These are phyloP conservation scores for Bisporella sp. DNA, from an alignment of 2,329 filamentous ascomycete species.

Conservation along the genomic window DNA sequence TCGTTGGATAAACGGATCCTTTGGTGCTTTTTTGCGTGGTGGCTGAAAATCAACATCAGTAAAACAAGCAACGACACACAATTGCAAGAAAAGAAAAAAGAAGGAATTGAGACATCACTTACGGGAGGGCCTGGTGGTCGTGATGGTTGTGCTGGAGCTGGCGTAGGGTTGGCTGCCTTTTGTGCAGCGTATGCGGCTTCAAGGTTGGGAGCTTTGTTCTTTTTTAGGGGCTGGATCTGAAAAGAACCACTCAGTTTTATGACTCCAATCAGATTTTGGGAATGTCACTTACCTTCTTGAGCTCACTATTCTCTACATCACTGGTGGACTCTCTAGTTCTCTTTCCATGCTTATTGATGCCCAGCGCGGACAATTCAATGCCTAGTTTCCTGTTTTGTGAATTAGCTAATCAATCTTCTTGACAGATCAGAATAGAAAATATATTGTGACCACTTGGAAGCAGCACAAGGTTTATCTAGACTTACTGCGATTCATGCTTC, in stretches of 20 bases:
- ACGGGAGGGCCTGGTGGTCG: not conserved
- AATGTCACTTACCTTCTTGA: conserved; percentile 6
- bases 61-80: not conserved
- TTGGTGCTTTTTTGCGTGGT: conserved; percentile 12
- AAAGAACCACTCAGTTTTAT: not conserved
- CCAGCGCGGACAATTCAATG: not conserved
- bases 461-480: no score
- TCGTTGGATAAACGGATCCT: conserved; percentile 14
- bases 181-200: conserved; percentile 7
- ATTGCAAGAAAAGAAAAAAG: not conserved
- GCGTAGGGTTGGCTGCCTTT: conserved; percentile 1
- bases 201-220: not conserved
- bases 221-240: not conserved
- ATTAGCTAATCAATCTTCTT: no score
- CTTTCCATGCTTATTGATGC: conserved; percentile 4
- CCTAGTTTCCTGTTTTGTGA: no score
- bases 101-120: not conserved
- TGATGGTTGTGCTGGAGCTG: not conserved
- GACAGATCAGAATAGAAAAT: no score
- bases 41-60: not conserved
- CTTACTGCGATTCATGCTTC: no score
- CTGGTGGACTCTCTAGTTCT: conserved; percentile 1
- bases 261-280: not conserved
- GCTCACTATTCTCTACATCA: not conserved
- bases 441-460: no score